phyloP scores from a whole-genome alignment of 2,329 filamentous ascomycete species.

The Plenodomus biglobosus region DNA sequence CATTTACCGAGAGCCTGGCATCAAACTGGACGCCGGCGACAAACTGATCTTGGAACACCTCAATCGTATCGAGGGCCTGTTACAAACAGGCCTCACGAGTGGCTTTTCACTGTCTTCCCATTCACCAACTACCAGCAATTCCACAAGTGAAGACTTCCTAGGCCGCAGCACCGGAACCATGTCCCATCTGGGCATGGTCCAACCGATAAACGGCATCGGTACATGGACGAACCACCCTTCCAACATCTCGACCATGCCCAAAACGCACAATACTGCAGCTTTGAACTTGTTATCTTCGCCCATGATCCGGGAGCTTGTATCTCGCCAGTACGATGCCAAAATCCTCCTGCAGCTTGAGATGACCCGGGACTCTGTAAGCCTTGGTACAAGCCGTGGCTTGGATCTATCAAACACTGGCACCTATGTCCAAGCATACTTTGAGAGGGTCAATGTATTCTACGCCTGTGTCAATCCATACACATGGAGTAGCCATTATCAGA shows the following conservation, averaged over 20 bases:
- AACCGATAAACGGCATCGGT: conserved; percentile 61
- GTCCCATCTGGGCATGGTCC: conserved; percentile 42
- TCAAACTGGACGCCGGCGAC: conserved; percentile 84
- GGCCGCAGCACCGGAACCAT: conserved; percentile 43
- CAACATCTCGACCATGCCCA: conserved; percentile 85
- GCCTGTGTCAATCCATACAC: conserved; percentile 81
- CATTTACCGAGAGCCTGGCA: conserved; percentile 80
- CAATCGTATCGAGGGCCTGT: conserved; percentile 72
- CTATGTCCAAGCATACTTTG: conserved; percentile 79
- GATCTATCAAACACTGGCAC: conserved; percentile 73
- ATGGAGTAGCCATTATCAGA: conserved; percentile 75
- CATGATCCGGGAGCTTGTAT: conserved; percentile 75
- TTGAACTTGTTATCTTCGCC: conserved; percentile 79
- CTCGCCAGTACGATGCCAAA: conserved; percentile 75
- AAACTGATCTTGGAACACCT: conserved; percentile 81
- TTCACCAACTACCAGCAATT: conserved; percentile 50
- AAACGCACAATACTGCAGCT: conserved; percentile 78
- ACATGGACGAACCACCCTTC: conserved; percentile 65
- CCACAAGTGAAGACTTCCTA: conserved; percentile 49
- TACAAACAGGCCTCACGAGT: conserved; percentile 68
- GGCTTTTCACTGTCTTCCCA: conserved; percentile 61
- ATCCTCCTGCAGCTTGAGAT: conserved; percentile 81
- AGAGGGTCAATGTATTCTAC: conserved; percentile 81
- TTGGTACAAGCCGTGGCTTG: conserved; percentile 61
- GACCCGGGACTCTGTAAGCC: conserved; percentile 71